Evolutionary conservation across 1,284 basidiomycete species (phyloP), one percentile per base, ranked within the genome.

Genomic region (Vanrija humicola): DNA sequence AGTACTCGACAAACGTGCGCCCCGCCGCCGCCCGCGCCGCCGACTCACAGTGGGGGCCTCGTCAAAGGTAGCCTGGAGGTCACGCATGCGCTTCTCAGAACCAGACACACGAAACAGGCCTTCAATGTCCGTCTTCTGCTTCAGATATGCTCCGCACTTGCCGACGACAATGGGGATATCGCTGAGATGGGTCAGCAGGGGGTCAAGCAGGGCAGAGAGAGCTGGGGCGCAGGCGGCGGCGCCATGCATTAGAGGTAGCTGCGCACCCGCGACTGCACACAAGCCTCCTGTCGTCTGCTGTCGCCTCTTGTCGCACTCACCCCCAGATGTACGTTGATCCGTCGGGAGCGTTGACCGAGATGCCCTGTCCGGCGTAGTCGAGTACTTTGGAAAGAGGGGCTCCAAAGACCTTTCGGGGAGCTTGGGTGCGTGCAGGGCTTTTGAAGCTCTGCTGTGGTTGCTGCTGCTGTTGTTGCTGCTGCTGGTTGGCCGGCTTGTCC

Each of bases 121-220:
- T 69, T 90, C 86, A n/a, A 95, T 86, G 74, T 95, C 91, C 21
- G 91, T 91, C 64, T 88, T 88, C 77, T 91, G 88, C 74, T 97
- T 97, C 59, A 97, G 83, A 79, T 90, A 88, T 43, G 93, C 78
- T 3, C 93, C 93, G 69, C 93, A 96, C 76, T 97, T 96, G 54
- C 94, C 96, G 38, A 98, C 94, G 54, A 98, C 90, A 52, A 97
- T 89, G 9, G 96, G 95, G 43, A 98, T 90, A 72, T 89, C 91
- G 2, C 95, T 79, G 70, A 69, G 76, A 19, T 74, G 66, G 28
- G 50, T 73, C 71, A 52, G 69, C 70, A 42, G 74, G 21, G 63
- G n/a, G 16, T 10, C 12, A 10, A 19, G 14, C 3, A 28, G 26
- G 3, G 25, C 9, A 26, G n/a, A 38, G 12, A 46, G 43, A 48